These are phyloP conservation scores for Cutaneotrichosporon sp. DNA, from an alignment of 1,284 basidiomycete genomes.

Conservation along the genomic window DNA sequence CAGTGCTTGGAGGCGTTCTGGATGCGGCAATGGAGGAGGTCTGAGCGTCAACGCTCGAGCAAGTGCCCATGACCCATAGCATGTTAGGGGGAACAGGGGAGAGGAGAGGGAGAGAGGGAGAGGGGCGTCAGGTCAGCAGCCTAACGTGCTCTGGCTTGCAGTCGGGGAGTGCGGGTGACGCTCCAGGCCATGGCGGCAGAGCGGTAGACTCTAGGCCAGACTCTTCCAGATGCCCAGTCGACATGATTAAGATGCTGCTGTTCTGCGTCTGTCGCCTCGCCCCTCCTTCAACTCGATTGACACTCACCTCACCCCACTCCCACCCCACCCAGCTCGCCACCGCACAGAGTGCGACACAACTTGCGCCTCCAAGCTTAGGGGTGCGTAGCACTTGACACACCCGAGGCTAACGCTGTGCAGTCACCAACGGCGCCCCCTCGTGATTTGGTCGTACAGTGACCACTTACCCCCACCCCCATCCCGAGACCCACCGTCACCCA, in stretches of 20 bases:
- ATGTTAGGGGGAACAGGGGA: too few relatives aligned
- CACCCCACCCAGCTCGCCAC: too few relatives aligned
- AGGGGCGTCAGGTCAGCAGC: neutral
- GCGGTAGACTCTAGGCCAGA: neutral
- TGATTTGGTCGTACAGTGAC: neutral
- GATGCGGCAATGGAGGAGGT: neutral
- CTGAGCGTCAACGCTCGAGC: neutral
- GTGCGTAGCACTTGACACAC: too few relatives aligned
- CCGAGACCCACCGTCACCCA: neutral
- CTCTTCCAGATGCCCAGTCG: neutral
- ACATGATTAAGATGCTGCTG: neutral
- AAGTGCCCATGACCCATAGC: neutral
- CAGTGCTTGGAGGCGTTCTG: neutral
- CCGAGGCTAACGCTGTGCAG: too few relatives aligned
- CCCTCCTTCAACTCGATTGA: neutral
- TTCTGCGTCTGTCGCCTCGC: neutral
- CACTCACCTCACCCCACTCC: neutral
- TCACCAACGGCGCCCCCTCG: too few relatives aligned
- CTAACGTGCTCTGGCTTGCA: slow-evolving; percentile 1
- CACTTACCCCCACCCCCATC: neutral
- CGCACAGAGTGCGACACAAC: too few relatives aligned
- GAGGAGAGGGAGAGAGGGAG: too few relatives aligned
- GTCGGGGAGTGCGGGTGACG: neutral
- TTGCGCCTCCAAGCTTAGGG: too few relatives aligned
- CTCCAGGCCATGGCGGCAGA: neutral